Conservation (phyloP, 2,329 filamentous ascomycete species). For the Phoma sp. region DNA sequence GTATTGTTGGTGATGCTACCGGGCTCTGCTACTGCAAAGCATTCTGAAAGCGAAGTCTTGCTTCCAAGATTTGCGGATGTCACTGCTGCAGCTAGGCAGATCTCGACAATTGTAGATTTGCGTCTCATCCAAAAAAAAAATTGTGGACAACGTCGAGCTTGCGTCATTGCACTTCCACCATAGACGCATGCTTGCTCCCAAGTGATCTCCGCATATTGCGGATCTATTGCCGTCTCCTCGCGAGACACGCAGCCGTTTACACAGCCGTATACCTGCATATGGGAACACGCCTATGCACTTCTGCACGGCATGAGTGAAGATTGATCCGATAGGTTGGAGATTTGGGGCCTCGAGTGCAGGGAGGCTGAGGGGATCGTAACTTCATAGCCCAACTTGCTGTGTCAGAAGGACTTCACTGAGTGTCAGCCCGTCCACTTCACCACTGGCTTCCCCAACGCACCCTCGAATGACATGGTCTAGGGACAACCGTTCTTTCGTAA, state of each 20-base stretch:
- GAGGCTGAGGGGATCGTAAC: constrained; percentile 8
- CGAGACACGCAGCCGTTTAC: constrained; percentile 32
- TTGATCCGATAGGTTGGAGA: constrained; percentile 21
- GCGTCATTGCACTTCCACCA: constrained; percentile 36
- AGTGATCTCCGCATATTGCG: constrained; percentile 36
- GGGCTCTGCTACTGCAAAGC: neutral
- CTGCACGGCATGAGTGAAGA: constrained; percentile 23
- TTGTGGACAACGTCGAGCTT: constrained; percentile 24
- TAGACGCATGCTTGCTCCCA: constrained; percentile 26
- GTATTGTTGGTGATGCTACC: neutral
- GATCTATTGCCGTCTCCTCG: constrained; percentile 43
- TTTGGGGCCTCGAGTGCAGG: constrained; percentile 1
- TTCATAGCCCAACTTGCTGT: constrained; percentile 6
- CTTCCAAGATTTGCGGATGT: neutral
- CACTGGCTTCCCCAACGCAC: neutral
- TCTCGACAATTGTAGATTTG: constrained; percentile 10
- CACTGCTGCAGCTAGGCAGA: neutral
- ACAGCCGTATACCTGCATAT: constrained; percentile 25
- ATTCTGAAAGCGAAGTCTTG: neutral
- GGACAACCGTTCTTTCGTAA: neutral
- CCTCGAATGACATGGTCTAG: neutral
- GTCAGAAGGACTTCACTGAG: neutral
- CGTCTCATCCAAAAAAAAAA: constrained; percentile 16
- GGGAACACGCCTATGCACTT: constrained; percentile 25
- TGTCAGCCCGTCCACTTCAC: neutral